Base-by-base conservation (phyloP, 768 basidiomycete species). In the Naganishia randhawae region DNA sequence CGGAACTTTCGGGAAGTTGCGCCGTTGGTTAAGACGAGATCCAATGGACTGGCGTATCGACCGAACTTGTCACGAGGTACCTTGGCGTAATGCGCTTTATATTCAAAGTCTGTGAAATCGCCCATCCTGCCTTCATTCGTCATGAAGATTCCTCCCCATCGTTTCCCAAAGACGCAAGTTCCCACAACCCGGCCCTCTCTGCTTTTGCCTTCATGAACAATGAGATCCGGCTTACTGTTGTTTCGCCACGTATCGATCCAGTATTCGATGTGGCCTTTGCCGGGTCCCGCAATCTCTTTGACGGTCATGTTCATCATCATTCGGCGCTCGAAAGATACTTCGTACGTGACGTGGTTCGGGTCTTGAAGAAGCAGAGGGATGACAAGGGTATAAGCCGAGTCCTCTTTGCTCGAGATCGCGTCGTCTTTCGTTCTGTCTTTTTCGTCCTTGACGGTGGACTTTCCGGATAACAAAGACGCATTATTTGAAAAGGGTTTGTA, bases 241-340 rank as follows among this genome's bases (percentile, higher is more conserved):
- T n/a, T 48, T n/a, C 45, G 11, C 45, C 45, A 48, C 3, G 45
- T 48, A 48, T 48, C 45, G 45, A 48, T 48, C 45, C 45, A 48
- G 45, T 48, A 48, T 4, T 48, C 45, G 45, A 22, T 48, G 14
- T 48, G 45, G 25, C 45, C 45, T 22, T 3, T 22, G n/a, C 19
- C 45, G 45, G 45, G 45, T 4, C 45, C 45, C 3, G 45, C 45
- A 11, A 48, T 48, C 13, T 48, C n/a, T 22, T 48, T 48, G 45
- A 48, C 45, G 7, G 45, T n/a, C 45, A 48, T 48, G 45, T 48
- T 48, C 45, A 48, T 48, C 45, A 22, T 48, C 45, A 48, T 48
- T 22, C 45, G 45, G 19, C 45, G 45, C n/a, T 48, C 45, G n/a
- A 48, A 48, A 22, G 45, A 17, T 17, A 48, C n/a, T 13, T 48